phyloP scores from a whole-genome alignment of 2,329 filamentous ascomycete species.

The Aspergillus nomiae region DNA sequence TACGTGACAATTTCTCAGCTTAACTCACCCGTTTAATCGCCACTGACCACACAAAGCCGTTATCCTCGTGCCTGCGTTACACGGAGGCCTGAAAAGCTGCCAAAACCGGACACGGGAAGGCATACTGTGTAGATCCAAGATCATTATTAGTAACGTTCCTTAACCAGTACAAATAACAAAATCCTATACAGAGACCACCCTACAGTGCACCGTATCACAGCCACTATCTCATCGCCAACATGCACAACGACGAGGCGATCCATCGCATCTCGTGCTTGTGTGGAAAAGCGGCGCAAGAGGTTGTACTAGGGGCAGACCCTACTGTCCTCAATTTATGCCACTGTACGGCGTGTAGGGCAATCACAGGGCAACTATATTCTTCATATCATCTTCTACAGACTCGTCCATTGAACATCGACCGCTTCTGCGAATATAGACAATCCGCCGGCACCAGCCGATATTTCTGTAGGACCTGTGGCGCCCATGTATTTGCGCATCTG shows the following conservation, averaged over 20 bases:
- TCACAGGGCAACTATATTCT: conserved; percentile 50
- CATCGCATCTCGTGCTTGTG: conserved; percentile 34
- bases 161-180: background rate
- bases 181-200: background rate
- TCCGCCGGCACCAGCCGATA: conserved; percentile 47
- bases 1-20: conserved; percentile 13
- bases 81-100: background rate
- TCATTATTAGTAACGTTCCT: background rate
- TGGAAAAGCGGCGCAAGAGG: conserved; percentile 23
- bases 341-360: conserved; percentile 53
- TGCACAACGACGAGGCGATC: background rate
- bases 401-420: conserved; percentile 33
- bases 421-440: conserved; percentile 47
- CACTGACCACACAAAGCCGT: too few relatives aligned
- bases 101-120: background rate
- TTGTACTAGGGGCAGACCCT: conserved; percentile 27
- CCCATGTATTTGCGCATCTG: conserved; percentile 41
- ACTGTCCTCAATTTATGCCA: conserved; percentile 50
- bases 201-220: background rate
- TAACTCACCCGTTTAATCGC: background rate
- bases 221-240: background rate
- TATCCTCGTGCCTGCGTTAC: too few relatives aligned
- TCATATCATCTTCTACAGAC: conserved; percentile 47
- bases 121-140: background rate
- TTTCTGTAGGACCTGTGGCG: conserved; percentile 55